Evolutionary conservation across 2,329 filamentous ascomycete species (phyloP).

Genomic region (Aureobasidium pullulans): DNA sequence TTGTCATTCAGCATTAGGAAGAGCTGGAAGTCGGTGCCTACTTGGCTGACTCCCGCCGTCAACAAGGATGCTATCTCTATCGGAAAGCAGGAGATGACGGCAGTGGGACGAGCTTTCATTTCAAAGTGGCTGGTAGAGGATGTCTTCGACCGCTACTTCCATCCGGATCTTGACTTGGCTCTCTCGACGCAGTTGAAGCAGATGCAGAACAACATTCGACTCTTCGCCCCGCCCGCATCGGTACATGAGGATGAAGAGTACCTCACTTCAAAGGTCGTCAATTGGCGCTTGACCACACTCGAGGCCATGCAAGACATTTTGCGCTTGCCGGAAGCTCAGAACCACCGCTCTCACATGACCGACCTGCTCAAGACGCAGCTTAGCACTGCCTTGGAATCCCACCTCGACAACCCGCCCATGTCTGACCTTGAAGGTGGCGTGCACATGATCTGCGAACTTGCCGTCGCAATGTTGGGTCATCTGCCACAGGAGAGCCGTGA

Average conservation of each 20-base stretch:
- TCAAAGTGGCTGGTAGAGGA: constrained; percentile 85
- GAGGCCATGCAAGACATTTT: constrained; percentile 76
- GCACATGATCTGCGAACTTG: constrained; percentile 87
- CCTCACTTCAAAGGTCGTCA: constrained; percentile 76
- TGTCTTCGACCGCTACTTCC: constrained; percentile 86
- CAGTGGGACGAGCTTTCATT: constrained; percentile 81
- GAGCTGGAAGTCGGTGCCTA: constrained; percentile 76
- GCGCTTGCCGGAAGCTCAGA: constrained; percentile 55
- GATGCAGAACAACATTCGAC: constrained; percentile 81
- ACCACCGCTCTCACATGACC: constrained; percentile 55
- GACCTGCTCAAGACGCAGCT: constrained; percentile 58
- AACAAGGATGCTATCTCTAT: constrained; percentile 78
- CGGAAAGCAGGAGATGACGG: constrained; percentile 97
- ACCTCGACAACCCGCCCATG: constrained; percentile 69
- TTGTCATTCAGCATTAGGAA: constrained; percentile 94
- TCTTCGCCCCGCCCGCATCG: constrained; percentile 62
- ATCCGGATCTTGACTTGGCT: constrained; percentile 71
- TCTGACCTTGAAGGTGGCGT: constrained; percentile 79
- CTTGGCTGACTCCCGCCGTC: constrained; percentile 71
- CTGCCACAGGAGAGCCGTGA: constrained; percentile 86
- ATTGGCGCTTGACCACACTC: constrained; percentile 87
- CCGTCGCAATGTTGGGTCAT: constrained; percentile 76
- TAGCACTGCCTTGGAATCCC: constrained; percentile 63
- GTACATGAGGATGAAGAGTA: constrained; percentile 86
- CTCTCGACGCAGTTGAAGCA: constrained; percentile 74